Percentiles rank a stretch among this genome's conserved stretches.
phyloP scores from a whole-genome alignment of 441 rosid species.

The Pelargonium australe region DNA sequence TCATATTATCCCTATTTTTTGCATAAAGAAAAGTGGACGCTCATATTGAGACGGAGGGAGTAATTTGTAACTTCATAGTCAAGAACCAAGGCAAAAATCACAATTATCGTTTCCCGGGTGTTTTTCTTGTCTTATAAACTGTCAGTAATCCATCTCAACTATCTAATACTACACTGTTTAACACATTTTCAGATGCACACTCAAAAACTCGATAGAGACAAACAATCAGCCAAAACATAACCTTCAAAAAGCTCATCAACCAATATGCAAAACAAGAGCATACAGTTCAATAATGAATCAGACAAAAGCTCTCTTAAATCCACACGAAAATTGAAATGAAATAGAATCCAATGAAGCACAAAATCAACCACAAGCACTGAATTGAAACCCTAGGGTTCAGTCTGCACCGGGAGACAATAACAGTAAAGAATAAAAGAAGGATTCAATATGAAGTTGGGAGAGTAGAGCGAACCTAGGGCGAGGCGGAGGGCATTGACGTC shows the following conservation, averaged over 20 bases:
- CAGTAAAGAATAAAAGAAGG: not conserved
- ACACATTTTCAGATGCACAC: not conserved
- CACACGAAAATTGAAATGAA: not conserved
- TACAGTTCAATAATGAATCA: not conserved
- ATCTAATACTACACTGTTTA: not conserved
- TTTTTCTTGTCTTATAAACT: not conserved
- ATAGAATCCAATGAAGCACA: not conserved
- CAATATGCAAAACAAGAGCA: not conserved
- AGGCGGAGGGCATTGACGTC: slow-evolving; percentile 25
- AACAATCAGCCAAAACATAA: not conserved
- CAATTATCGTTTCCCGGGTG: not conserved
- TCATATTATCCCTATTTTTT: not conserved
- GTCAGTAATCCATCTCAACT: not conserved
- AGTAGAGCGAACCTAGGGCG: slow-evolving; percentile 19
- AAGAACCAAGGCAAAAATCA: not conserved
- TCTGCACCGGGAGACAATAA: too few species aligned
- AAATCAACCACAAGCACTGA: not conserved
- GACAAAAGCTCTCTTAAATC: not conserved
- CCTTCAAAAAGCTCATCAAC: not conserved
- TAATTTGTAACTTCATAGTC: not conserved
- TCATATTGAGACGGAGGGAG: too few species aligned
- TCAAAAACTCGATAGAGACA: not conserved
- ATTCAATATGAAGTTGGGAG: not conserved
- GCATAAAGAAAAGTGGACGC: not conserved
- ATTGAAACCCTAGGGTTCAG: not conserved